Conservation (phyloP, 2,329 filamentous ascomycete species). For the Talaromyces islandicus region DNA sequence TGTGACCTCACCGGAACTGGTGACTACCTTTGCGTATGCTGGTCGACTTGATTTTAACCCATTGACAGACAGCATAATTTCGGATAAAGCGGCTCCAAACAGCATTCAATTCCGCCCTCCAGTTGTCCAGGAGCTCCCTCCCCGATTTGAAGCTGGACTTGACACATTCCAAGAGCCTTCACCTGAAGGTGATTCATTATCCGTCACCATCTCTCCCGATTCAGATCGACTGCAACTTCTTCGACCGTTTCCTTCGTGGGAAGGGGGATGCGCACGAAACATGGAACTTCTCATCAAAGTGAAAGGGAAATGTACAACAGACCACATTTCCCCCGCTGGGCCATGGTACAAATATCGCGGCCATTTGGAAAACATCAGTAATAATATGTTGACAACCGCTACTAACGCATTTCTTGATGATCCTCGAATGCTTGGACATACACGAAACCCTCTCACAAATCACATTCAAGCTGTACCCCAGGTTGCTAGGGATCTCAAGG, state of each 20-base stretch:
- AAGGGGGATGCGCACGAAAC: conserved; percentile 79
- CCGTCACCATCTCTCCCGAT: conserved; percentile 75
- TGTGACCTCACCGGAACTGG: conserved; percentile 82
- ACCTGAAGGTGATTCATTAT: conserved; percentile 63
- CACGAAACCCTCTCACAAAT: conserved; percentile 23
- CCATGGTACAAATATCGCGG: conserved; percentile 98
- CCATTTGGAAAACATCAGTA: conserved; percentile 98
- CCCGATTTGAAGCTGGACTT: conserved; percentile 75
- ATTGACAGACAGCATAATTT: conserved; percentile 73
- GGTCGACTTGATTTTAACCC: conserved; percentile 91
- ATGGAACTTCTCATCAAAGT: conserved; percentile 94
- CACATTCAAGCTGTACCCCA: conserved; percentile 80
- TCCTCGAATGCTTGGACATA: conserved; percentile 49
- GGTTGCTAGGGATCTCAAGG: conserved; percentile 96
- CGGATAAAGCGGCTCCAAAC: conserved; percentile 82
- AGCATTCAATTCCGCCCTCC: conserved; percentile 83
- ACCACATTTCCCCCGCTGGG: conserved; percentile 95
- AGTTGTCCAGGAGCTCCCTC: conserved; percentile 72
- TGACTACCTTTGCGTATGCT: conserved; percentile 78
- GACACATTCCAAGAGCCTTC: conserved; percentile 97
- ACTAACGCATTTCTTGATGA: conserved; percentile 97
- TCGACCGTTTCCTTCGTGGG: conserved; percentile 77
- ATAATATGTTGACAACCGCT: conserved; percentile 98
- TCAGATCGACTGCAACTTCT: conserved; percentile 94
- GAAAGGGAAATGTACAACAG: conserved; percentile 91